phyloP scores from a whole-genome alignment of 108 stramenopile species.

The Pseudonitzschia multistriata region DNA sequence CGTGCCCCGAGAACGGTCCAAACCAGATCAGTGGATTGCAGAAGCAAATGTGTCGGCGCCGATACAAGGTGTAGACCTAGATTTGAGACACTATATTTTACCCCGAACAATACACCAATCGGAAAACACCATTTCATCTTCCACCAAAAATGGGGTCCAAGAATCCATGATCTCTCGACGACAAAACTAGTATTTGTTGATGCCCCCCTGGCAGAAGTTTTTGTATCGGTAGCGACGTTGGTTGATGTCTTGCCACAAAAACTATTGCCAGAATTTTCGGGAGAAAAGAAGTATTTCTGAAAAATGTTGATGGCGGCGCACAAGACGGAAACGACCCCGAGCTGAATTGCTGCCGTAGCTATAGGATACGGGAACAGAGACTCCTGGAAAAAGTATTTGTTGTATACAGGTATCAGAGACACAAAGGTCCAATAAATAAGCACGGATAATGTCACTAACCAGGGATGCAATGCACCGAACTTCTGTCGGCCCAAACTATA shows the following conservation, averaged over 20 bases:
- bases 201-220: too few relatives aligned
- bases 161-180: conserved; percentile 3
- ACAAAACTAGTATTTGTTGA: too few relatives aligned
- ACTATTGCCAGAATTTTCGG: background rate
- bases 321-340: conserved; percentile 15
- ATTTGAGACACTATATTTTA: conserved; percentile 38
- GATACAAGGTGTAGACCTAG: conserved; percentile 34
- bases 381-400: conserved; percentile 26
- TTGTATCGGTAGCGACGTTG: too few relatives aligned
- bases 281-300: conserved; percentile 10
- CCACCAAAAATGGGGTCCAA: conserved; percentile 28
- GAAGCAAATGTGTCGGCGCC: conserved; percentile 33
- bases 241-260: background rate
- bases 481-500: background rate
- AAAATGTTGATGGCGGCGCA: conserved; percentile 9
- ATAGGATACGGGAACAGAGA: conserved; percentile 22
- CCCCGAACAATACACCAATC: conserved; percentile 33
- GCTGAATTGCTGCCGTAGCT: conserved; percentile 28
- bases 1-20: conserved; percentile 33
- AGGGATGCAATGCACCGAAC: background rate
- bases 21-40: conserved; percentile 40
- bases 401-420: conserved; percentile 27
- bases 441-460: conserved; percentile 3
- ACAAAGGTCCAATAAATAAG: conserved; percentile 22
- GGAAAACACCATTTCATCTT: conserved; percentile 30